These are phyloP conservation scores for Ganoderma lingzhi DNA, from an alignment of 1,284 basidiomycete genomes.

Conservation along the genomic window DNA sequence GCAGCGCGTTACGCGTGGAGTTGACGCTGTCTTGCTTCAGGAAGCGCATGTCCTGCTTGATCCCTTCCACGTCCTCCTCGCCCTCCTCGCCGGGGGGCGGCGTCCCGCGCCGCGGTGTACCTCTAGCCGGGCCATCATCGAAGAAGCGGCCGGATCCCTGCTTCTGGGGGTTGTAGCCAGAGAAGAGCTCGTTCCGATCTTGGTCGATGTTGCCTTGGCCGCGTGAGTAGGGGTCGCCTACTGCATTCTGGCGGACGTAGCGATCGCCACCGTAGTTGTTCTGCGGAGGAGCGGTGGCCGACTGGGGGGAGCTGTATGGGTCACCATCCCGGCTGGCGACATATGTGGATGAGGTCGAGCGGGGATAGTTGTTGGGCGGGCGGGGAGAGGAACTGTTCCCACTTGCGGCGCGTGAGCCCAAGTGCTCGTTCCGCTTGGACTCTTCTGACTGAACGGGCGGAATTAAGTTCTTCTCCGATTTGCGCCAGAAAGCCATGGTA, in stretches of 20 bases:
- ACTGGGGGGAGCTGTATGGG: slow-evolving; percentile 44
- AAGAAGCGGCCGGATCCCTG: slow-evolving; percentile 67
- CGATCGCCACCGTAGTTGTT: slow-evolving; percentile 47
- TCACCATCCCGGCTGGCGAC: slow-evolving; percentile 73
- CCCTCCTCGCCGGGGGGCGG: slow-evolving; percentile 80
- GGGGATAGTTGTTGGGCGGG: slow-evolving; percentile 48
- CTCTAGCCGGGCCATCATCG: slow-evolving; percentile 55
- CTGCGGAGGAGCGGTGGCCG: slow-evolving; percentile 41
- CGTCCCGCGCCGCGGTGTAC: slow-evolving; percentile 39
- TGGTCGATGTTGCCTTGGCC: slow-evolving; percentile 62
- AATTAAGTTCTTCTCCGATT: slow-evolving; percentile 67
- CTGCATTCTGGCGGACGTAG: slow-evolving; percentile 58
- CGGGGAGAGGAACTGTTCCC: slow-evolving; percentile 48
- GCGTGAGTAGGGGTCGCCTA: slow-evolving; percentile 70
- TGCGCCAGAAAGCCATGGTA: slow-evolving; percentile 80
- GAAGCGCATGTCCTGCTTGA: slow-evolving; percentile 92
- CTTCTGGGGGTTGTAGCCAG: slow-evolving; percentile 73
- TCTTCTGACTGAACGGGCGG: slow-evolving; percentile 63
- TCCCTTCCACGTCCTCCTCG: slow-evolving; percentile 96
- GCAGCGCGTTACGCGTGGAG: slow-evolving; percentile 91
- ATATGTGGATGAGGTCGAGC: slow-evolving; percentile 68
- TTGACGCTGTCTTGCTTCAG: slow-evolving; percentile 95
- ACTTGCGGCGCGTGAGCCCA: slow-evolving; percentile 39
- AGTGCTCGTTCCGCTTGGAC: slow-evolving; percentile 41
- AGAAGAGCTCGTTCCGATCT: slow-evolving; percentile 80